Evolutionary conservation across 2,329 filamentous ascomycete species (phyloP).

Genomic region (Pestalotiopsis sp.): DNA sequence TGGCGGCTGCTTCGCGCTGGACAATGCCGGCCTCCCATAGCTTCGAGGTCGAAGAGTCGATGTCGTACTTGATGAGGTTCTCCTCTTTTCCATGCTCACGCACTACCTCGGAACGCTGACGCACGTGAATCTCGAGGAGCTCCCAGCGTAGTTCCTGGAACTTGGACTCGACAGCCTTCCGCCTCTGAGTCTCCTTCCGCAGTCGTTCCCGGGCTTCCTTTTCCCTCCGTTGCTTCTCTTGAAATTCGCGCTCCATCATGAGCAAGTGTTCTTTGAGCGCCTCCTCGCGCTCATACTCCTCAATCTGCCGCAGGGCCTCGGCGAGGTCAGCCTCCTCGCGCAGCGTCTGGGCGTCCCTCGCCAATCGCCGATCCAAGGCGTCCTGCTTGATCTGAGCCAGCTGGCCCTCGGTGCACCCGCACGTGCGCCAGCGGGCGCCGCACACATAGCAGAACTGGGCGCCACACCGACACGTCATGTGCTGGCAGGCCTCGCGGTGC

Average conservation of each 20-base stretch:
- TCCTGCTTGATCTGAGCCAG: conserved; percentile 39
- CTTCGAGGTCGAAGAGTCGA: conserved; percentile 24
- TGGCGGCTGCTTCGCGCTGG: conserved; percentile 31
- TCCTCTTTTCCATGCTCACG: conserved; percentile 38
- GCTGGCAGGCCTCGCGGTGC: conserved; percentile 76
- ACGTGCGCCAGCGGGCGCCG: conserved; percentile 70
- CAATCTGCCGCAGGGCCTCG: conserved; percentile 45
- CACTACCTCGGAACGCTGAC: conserved; percentile 40
- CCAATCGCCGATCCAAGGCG: conserved; percentile 34
- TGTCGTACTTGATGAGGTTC: conserved; percentile 24
- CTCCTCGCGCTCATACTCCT: conserved; percentile 48
- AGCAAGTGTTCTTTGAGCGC: conserved; percentile 39
- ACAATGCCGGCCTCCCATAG: conserved; percentile 33
- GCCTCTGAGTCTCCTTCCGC: conserved; percentile 39
- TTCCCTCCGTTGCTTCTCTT: conserved; percentile 37
- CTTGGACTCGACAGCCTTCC: conserved; percentile 36
- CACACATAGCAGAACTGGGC: conserved; percentile 87
- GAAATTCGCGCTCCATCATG: conserved; percentile 36
- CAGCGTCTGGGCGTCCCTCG: conserved; percentile 33
- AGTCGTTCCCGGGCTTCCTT: conserved; percentile 38
- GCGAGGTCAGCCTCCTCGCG: conserved; percentile 34
- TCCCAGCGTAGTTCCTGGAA: conserved; percentile 37
- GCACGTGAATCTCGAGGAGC: conserved; percentile 40
- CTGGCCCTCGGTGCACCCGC: conserved; percentile 57
- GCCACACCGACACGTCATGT: conserved; percentile 83